Percentiles rank a stretch among this genome's conserved stretches.
Evolutionary conservation across 1,139 yeast genomes (phyloP).

Genomic region (Yamadazyma taylorii): DNA sequence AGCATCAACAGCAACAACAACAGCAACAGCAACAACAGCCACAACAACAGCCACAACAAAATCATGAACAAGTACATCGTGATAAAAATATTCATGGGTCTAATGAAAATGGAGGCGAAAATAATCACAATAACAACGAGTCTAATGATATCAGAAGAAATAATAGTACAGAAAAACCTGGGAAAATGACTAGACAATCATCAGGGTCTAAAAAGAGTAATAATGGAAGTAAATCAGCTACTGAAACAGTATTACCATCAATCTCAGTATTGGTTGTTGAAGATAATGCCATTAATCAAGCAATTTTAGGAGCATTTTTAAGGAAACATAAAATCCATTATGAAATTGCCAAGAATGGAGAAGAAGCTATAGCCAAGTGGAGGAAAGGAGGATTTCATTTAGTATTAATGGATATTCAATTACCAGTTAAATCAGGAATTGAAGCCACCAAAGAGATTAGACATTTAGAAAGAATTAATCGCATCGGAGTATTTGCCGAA

Average conservation of each 20-base stretch:
- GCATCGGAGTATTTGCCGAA: conserved; percentile 76
- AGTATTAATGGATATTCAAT: conserved; percentile 91
- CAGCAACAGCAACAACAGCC: neutral
- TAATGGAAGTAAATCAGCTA: conserved; percentile 13
- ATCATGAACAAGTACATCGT: too few species aligned
- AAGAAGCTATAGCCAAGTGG: conserved; percentile 93
- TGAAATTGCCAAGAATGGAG: conserved; percentile 86
- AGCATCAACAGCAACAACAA: neutral
- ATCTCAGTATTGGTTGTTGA: conserved; percentile 91
- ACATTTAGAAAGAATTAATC: conserved; percentile 73
- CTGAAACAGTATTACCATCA: conserved; percentile 59
- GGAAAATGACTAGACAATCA: conserved; percentile 10
- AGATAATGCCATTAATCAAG: conserved; percentile 92
- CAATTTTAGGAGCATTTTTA: conserved; percentile 88
- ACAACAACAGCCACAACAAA: neutral
- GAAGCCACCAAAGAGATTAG: conserved; percentile 92
- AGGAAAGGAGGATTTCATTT: conserved; percentile 87
- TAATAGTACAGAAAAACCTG: neutral
- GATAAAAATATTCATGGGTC: too few species aligned
- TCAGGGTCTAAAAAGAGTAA: conserved; percentile 15
- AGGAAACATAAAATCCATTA: conserved; percentile 83
- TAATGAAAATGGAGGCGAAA: neutral
- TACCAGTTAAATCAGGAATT: conserved; percentile 90
- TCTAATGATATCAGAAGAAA: neutral
- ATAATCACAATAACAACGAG: neutral